Conservation (phyloP, 2,329 filamentous ascomycete species). For the Ceratocystis harringtonii region DNA sequence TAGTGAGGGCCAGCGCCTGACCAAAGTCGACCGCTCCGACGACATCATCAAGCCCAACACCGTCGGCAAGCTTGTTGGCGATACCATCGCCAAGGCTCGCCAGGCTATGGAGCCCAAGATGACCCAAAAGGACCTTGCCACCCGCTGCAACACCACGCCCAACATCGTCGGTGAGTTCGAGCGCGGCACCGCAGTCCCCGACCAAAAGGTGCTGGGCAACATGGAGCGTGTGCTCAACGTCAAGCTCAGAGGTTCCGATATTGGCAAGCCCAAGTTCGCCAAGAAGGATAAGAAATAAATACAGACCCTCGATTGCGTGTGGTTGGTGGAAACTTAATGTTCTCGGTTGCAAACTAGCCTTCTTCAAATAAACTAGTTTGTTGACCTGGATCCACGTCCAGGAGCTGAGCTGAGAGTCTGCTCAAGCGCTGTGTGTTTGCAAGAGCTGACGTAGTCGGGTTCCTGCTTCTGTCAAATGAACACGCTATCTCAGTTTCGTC, state of each 20-base stretch:
- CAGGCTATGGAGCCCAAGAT: slow-evolving; percentile 79
- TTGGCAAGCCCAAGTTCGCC: slow-evolving; percentile 74
- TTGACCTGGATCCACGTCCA: neutral
- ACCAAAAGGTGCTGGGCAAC: slow-evolving; percentile 63
- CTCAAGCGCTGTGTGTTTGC: neutral
- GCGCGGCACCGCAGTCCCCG: slow-evolving; percentile 59
- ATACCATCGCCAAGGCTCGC: slow-evolving; percentile 67
- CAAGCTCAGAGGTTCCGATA: slow-evolving; percentile 71
- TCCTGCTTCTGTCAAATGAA: neutral
- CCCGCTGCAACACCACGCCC: slow-evolving; percentile 76
- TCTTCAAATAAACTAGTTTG: neutral
- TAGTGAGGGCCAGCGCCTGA: slow-evolving; percentile 82
- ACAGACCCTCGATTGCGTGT: neutral
- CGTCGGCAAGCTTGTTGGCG: slow-evolving; percentile 63
- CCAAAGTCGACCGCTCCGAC: slow-evolving; percentile 93
- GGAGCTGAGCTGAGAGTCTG: neutral
- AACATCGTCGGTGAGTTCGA: slow-evolving; percentile 74
- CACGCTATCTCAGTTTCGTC: neutral
- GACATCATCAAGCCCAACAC: slow-evolving; percentile 97
- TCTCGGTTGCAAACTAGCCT: neutral
- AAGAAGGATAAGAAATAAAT: slow-evolving; percentile 31
- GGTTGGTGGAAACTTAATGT: neutral
- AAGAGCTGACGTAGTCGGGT: neutral
- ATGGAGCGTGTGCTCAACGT: slow-evolving; percentile 81
- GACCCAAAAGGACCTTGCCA: slow-evolving; percentile 80